Base-by-base conservation (phyloP, 2,329 filamentous ascomycete genomes). In the Exophiala sideris region DNA sequence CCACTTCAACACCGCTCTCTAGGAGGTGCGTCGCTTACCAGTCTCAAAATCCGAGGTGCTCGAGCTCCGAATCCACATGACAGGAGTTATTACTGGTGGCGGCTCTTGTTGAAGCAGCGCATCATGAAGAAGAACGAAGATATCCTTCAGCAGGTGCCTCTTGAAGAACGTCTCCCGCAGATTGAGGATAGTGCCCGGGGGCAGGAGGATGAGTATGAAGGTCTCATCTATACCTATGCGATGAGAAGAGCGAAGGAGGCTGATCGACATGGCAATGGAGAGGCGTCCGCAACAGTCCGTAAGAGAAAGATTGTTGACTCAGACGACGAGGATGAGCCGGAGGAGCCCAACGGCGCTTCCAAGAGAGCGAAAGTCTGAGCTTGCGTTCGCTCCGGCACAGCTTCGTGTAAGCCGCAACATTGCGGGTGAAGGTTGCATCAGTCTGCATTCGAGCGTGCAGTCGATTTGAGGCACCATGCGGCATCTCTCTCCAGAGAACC, bases 41-140 rank as follows among this genome's bases (percentile, higher is more conserved):
- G 79, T 68, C 57, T 82, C 64, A 64, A 73, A 34, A 74, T 75
- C 49, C 74, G 74, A 57, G 74, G 75, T 50, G 68, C 68, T 24
- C 70, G 70, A 20, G 66, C 77, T 1, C 71, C 73, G 2, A 76
- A 84, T 56, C 73, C 76, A 40, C 73, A 81, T 57, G 83, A 86
- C 62, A 71, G 79, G 10, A 73, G 75, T 32, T 86, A 84, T 68
- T 86, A 83, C 67, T 84, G 84, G 71, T 86, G 83, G 83, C 76
- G 83, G 5, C 70, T 85, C 61, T 76, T 84, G 29, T 75, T 81
- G 34, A 86, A 86, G 67, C 79, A 85, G 60, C 75, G 83, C 14
- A 75, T 86, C 12, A 84, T 80, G 67, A 77, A 80, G 59, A 79
- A 80, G 60, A 83, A 84, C 55, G 74, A 75, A 33, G 83, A 86